Percentiles rank a stretch among this genome's conserved stretches.
Evolutionary conservation across 805 yeast genomes (phyloP).

Genomic region (Wickerhamomyces silvicola): DNA sequence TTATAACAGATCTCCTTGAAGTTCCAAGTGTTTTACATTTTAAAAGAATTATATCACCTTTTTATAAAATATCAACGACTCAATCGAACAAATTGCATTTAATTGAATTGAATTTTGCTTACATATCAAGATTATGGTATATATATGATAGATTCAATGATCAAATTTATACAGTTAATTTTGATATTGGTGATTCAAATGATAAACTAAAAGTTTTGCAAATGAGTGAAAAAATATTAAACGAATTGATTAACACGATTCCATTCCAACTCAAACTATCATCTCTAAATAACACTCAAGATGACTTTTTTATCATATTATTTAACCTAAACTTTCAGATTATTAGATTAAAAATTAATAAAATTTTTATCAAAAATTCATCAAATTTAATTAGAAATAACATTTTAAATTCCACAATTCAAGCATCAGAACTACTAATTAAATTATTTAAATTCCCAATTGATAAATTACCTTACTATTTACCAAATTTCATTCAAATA

Average conservation of each 20-base stretch:
- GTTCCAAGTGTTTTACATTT: conserved; percentile 29
- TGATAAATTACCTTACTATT: conserved; percentile 12
- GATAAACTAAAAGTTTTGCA: conserved; percentile 19
- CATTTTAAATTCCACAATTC: conserved; percentile 15
- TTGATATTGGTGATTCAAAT: conserved; percentile 28
- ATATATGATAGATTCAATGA: conserved; percentile 28
- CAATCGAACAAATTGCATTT: conserved; percentile 9
- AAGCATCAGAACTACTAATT: too few species aligned
- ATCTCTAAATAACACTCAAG: background rate
- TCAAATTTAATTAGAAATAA: conserved; percentile 9
- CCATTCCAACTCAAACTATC: conserved; percentile 13
- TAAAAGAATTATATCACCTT: conserved; percentile 27
- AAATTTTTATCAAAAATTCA: conserved; percentile 14
- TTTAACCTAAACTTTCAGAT: conserved; percentile 23
- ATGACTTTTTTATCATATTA: conserved; percentile 11
- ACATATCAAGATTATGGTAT: conserved; percentile 24
- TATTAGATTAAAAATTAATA: conserved; percentile 16
- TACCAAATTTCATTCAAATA: conserved; percentile 6
- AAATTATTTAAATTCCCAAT: conserved; percentile 1
- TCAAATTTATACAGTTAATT: conserved; percentile 26
- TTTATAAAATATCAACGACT: conserved; percentile 17
- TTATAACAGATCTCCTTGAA: conserved; percentile 19
- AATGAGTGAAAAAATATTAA: conserved; percentile 20
- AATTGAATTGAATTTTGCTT: conserved; percentile 23
- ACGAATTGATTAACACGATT: conserved; percentile 18